Conservation (phyloP, 257 asterid genomes). For the Solanum etuberosum region DNA sequence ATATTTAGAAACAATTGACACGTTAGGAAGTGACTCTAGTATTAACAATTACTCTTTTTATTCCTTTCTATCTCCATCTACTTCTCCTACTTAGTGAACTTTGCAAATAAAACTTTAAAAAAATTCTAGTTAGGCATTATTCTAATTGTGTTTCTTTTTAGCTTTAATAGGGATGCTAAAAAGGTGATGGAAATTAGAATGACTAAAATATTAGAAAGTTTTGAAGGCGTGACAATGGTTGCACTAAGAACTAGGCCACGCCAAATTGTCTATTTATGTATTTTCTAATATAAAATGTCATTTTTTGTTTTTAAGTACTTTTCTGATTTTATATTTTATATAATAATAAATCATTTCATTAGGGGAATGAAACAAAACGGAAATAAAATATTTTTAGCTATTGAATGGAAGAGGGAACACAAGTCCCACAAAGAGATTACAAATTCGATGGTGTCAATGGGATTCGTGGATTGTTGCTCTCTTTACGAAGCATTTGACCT, state of each 20-base stretch:
- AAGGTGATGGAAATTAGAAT: neutral
- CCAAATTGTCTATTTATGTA: neutral
- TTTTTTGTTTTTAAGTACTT: neutral
- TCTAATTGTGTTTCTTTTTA: neutral
- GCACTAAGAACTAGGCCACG: neutral
- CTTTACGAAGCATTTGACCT: neutral
- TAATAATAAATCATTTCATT: neutral
- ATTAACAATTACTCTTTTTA: neutral
- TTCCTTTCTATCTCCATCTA: neutral
- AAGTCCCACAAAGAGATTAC: neutral
- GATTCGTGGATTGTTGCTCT: neutral
- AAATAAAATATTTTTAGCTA: neutral
- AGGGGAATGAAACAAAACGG: neutral
- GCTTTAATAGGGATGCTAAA: neutral
- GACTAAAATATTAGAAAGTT: neutral
- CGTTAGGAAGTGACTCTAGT: constrained; percentile 14
- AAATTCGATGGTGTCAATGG: neutral
- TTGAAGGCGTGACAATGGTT: neutral
- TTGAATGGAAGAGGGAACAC: neutral
- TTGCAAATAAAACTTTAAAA: neutral
- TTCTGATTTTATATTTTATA: neutral
- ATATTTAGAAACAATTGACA: neutral
- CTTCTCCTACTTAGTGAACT: constrained; percentile 34
- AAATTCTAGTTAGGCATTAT: neutral
- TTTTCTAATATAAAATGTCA: neutral